phyloP scores from a whole-genome alignment of 495 filamentous ascomycete genomes.

The Penicillium robsamsonii region DNA sequence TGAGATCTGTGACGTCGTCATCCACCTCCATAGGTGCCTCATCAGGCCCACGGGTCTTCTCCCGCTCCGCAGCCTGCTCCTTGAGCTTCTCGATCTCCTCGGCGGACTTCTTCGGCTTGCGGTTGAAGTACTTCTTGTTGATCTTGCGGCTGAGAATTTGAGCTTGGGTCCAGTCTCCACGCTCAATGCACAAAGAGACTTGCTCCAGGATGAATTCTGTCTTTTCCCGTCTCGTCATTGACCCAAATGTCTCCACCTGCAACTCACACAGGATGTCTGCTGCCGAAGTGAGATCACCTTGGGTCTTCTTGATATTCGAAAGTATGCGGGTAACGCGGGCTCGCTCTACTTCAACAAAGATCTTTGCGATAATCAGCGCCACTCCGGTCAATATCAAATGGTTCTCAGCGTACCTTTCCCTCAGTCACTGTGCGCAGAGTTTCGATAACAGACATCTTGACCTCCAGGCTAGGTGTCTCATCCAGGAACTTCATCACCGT shows the following conservation, averaged over 20 bases:
- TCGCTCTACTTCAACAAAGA: constrained; percentile 97
- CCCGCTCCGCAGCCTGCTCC: constrained; percentile 77
- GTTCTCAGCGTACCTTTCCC: constrained; percentile 66
- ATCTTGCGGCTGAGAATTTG: constrained; percentile 94
- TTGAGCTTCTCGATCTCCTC: constrained; percentile 87
- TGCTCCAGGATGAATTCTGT: constrained; percentile 97
- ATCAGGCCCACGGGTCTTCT: constrained; percentile 66
- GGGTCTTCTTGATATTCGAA: constrained; percentile 92
- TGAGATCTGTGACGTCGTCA: constrained; percentile 94
- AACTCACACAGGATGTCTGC: constrained; percentile 93
- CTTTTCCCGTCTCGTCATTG: constrained; percentile 96
- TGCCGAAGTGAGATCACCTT: constrained; percentile 86
- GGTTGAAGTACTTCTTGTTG: constrained; percentile 83
- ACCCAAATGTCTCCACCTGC: constrained; percentile 98
- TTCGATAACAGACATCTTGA: constrained; percentile 89
- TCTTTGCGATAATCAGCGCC: constrained; percentile 47
- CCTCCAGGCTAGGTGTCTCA: constrained; percentile 72
- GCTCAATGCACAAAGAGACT: constrained; percentile 92
- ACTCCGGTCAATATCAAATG: not conserved
- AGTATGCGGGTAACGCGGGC: constrained; percentile 92
- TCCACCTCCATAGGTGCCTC: constrained; percentile 72
- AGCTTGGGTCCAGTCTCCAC: constrained; percentile 92
- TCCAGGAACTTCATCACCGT: constrained; percentile 90
- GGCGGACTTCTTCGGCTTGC: constrained; percentile 83
- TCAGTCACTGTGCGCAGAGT: constrained; percentile 95